Conservation (phyloP, 2,329 filamentous ascomycete species). For the Corniculantispora saksenae region DNA sequence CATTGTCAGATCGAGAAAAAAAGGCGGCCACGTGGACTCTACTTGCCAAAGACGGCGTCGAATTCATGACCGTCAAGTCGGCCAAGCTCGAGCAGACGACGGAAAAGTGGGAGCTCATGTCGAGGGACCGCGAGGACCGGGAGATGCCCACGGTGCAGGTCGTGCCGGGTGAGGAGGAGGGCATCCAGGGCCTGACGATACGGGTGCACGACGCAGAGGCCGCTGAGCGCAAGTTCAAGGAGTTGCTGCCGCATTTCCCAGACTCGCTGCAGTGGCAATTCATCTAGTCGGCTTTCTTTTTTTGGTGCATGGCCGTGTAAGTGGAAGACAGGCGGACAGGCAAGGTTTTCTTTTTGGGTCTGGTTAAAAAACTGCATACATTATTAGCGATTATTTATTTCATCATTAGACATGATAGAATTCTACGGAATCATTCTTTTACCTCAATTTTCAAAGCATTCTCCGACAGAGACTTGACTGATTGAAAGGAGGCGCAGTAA, state of each 20-base stretch:
- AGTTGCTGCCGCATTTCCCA: conserved; percentile 1
- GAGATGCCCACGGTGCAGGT: conserved; percentile 12
- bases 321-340: neutral
- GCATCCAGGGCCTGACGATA: conserved; percentile 1
- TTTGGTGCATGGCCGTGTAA: neutral
- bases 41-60: too few relatives aligned
- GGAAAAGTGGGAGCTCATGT: neutral
- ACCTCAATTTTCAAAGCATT: too few relatives aligned
- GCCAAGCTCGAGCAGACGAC: neutral
- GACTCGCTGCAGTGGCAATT: conserved; percentile 8
- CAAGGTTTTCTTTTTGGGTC: neutral
- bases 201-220: conserved; percentile 3
- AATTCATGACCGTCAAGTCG: conserved; percentile 1
- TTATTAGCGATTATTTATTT: neutral
- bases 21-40: too few relatives aligned
- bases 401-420: neutral
- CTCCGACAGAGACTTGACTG: too few relatives aligned
- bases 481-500: too few relatives aligned
- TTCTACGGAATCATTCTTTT: neutral
- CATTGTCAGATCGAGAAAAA: too few relatives aligned
- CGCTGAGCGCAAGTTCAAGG: conserved; percentile 4
- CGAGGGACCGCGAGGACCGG: neutral
- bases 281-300: neutral
- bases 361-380: neutral
- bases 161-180: conserved; percentile 6